A percentile compares a stretch with the other conserved stretches of the same genome.
Evolutionary conservation across 2,329 filamentous ascomycete species (phyloP).

Genomic region (Pseudogymnoascus pannorum): DNA sequence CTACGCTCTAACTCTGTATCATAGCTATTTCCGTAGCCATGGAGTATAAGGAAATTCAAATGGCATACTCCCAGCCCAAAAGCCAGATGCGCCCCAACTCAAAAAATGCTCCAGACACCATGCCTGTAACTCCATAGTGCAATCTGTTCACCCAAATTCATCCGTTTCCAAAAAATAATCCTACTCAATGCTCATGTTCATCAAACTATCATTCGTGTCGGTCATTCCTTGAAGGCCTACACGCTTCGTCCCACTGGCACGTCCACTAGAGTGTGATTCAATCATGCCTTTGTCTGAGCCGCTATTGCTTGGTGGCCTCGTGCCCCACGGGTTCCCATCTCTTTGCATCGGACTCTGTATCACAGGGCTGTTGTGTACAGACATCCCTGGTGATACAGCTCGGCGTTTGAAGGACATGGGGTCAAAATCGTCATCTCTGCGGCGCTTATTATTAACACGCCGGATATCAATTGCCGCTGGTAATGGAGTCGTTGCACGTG

Average conservation of each 20-base stretch:
- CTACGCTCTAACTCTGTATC: background rate
- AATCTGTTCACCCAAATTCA: background rate
- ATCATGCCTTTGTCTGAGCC: constrained; percentile 45
- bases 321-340: constrained; percentile 65
- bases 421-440: constrained; percentile 86
- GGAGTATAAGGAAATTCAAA: background rate
- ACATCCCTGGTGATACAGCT: constrained; percentile 86
- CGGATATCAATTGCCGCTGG: constrained; percentile 65
- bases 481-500: constrained; percentile 27
- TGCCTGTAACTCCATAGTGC: constrained; percentile 5
- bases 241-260: constrained; percentile 33
- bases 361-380: constrained; percentile 81
- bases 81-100: background rate
- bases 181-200: constrained; percentile 94
- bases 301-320: constrained; percentile 53
- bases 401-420: constrained; percentile 81
- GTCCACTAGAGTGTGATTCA: constrained; percentile 33
- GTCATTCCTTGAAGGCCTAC: constrained; percentile 88
- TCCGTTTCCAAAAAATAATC: background rate
- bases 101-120: background rate
- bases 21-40: background rate
- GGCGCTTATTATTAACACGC: constrained; percentile 73
- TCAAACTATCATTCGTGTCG: constrained; percentile 89
- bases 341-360: constrained; percentile 76
- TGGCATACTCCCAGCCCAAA: background rate